These are phyloP conservation scores for Neopestalotiopsis clavispora DNA, from an alignment of 2,329 filamentous ascomycete species.

Conservation along the genomic window DNA sequence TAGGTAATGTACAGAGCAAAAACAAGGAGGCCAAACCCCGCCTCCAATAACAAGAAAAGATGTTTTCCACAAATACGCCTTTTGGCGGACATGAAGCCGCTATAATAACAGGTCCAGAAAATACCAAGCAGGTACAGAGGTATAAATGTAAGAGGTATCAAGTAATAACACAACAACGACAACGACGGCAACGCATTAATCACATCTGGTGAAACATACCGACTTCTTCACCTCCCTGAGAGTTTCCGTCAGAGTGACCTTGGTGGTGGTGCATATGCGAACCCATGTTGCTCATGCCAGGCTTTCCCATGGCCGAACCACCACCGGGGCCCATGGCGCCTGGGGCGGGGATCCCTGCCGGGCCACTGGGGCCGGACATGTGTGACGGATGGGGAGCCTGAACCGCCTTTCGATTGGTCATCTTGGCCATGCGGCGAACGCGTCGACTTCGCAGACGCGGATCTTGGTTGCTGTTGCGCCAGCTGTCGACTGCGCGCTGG, in stretches of 20 bases:
- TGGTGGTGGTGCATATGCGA: conserved; percentile 76
- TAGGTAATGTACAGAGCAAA: conserved; percentile 62
- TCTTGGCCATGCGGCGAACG: conserved; percentile 94
- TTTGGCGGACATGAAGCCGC: conserved; percentile 35
- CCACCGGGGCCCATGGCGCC: conserved; percentile 65
- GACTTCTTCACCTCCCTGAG: conserved; percentile 80
- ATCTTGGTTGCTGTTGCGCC: conserved; percentile 99
- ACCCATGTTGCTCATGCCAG: conserved; percentile 70
- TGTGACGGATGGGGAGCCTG: conserved; percentile 64
- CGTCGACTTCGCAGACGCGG: conserved; percentile 87
- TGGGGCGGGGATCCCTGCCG: conserved; percentile 67
- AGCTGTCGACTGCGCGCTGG: conserved; percentile 96
- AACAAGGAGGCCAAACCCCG: conserved; percentile 41
- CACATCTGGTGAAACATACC: conserved; percentile 98
- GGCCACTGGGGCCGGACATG: conserved; percentile 70
- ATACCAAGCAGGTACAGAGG: conserved; percentile 34
- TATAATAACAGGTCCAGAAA: conserved; percentile 40
- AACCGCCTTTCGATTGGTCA: conserved; percentile 82
- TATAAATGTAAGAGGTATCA: conserved; percentile 43
- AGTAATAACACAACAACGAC: conserved; percentile 38
- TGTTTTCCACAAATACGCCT: conserved; percentile 42
- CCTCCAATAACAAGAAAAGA: conserved; percentile 12
- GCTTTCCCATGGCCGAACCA: conserved; percentile 64
- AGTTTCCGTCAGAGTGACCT: conserved; percentile 69
- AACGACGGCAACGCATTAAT: conserved; percentile 47